These are phyloP conservation scores for Kodamaea kakaduensis DNA, from an alignment of 805 yeast species.

Conservation along the genomic window DNA sequence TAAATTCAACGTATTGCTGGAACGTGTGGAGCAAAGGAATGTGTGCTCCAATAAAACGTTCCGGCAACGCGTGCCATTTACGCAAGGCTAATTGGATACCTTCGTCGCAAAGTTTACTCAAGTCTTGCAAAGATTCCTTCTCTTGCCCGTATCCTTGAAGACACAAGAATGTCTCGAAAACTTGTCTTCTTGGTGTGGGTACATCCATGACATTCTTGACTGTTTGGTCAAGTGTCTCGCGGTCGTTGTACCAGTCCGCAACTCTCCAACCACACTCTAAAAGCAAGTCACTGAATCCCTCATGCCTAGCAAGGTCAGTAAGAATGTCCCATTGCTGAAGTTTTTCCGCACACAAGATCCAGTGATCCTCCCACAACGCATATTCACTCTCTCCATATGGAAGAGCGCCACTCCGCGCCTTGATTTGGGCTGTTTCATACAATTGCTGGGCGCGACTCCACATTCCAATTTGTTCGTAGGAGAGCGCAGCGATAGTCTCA, in stretches of 20 bases:
- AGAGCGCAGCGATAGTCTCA: constrained; percentile 88
- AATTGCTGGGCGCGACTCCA: constrained; percentile 93
- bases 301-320: constrained; percentile 95
- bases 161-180: constrained; percentile 89
- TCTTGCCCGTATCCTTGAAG: constrained; percentile 93
- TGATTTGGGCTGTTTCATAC: constrained; percentile 94
- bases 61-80: constrained; percentile 91
- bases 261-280: constrained; percentile 99
- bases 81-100: constrained; percentile 90
- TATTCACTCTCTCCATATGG: constrained; percentile 96
- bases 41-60: constrained; percentile 75
- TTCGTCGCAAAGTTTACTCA: constrained; percentile 86
- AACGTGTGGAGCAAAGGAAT: constrained; percentile 86
- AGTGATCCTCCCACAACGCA: constrained; percentile 96
- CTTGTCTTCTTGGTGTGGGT: constrained; percentile 95
- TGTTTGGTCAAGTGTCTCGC: constrained; percentile 90
- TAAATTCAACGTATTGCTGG: constrained; percentile 95
- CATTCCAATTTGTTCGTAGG: constrained; percentile 90
- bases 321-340: constrained; percentile 97
- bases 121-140: constrained; percentile 77
- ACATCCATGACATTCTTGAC: constrained; percentile 97
- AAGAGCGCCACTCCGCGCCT: constrained; percentile 89
- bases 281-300: constrained; percentile 90
- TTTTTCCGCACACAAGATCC: constrained; percentile 97
- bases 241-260: constrained; percentile 95